These are phyloP conservation scores for Xylaria arbuscula DNA, from an alignment of 2,329 filamentous ascomycete genomes.

Conservation along the genomic window DNA sequence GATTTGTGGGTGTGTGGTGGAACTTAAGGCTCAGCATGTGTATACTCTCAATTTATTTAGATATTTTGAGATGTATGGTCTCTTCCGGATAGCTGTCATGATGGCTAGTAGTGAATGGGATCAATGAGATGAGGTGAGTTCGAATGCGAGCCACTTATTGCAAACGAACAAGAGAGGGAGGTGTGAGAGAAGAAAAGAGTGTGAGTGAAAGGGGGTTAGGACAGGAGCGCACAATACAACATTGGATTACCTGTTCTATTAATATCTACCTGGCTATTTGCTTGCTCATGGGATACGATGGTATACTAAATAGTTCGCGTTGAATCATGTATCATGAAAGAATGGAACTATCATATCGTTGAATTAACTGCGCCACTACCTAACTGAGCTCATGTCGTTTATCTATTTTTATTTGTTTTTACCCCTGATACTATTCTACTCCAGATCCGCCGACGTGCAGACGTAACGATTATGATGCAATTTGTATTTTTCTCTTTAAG, in stretches of 20 bases:
- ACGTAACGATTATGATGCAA: conserved; percentile 17
- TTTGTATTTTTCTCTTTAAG: conserved; percentile 5
- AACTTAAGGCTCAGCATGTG: conserved; percentile 12
- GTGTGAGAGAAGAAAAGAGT: conserved; percentile 13
- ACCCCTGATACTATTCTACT: no score
- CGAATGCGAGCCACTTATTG: conserved; percentile 13
- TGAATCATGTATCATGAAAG: no score
- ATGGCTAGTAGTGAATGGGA: not conserved
- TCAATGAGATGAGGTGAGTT: conserved; percentile 7
- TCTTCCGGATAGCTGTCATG: conserved; percentile 1
- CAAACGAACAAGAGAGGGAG: not conserved
- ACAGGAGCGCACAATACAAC: conserved; percentile 36
- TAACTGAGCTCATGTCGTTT: no score
- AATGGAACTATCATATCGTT: conserved; percentile 11
- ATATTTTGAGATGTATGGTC: conserved; percentile 18
- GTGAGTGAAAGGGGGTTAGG: conserved; percentile 20
- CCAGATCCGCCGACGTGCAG: not conserved
- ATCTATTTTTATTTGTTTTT: no score
- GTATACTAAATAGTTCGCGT: no score
- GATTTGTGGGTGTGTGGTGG: conserved; percentile 17
- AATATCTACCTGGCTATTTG: conserved; percentile 39
- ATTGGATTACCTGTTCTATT: conserved; percentile 34
- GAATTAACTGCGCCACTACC: conserved; percentile 1
- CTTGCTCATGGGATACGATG: conserved; percentile 44
- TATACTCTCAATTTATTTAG: conserved; percentile 20